Base-by-base conservation (phyloP, 2,329 filamentous ascomycete genomes). In the Trichoderma pleuroti region DNA sequence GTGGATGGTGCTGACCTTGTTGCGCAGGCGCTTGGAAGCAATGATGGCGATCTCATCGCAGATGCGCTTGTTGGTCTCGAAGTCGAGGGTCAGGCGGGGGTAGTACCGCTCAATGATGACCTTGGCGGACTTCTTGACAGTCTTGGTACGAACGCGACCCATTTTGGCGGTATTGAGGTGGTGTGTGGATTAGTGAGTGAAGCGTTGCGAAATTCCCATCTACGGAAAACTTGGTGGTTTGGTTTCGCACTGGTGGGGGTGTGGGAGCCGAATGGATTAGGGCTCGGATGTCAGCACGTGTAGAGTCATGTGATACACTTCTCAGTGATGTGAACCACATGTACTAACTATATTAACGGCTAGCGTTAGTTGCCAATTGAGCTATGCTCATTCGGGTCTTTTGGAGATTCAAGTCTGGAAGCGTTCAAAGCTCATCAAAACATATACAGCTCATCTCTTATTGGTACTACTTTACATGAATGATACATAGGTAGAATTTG, bases 1-100 rank as follows among this genome's bases (percentile, higher is more conserved):
- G 39, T 28, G 21, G 34, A 26, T 30, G 21, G 28, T 56, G 24
- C 83, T 81, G 78, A 97, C 93, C 93, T 99, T 99, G 92, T 99
- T 99, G 87, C 96, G 92, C 81, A 99, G 92, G 83, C 97, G 92
- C 93, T 99, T 99, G 80, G 92, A 97, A 79, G 96, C 93, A 83
- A 99, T 99, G 86, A 99, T 97, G 82, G 96, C 96, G 80, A 99
- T 96, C 88, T 99, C 96, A 94, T 98, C 96, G 88, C 96, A 98
- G 82, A 98, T 97, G 81, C 94, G 90, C 93, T 98, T 98, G 92
- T 98, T 98, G 90, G 93, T 97, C 92, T 99, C 96, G 88, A 99
- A 99, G 89, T 99, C 96, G 82, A 98, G 93, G 76, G 94, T 98
- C 84, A 99, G 90, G 87, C 93, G 94, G 83, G 96, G 96, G 88